Percentiles rank a stretch among this genome's conserved stretches.
Evolutionary conservation across 2,329 filamentous ascomycete species (phyloP).

Genomic region (Furcasterigmium furcatum): DNA sequence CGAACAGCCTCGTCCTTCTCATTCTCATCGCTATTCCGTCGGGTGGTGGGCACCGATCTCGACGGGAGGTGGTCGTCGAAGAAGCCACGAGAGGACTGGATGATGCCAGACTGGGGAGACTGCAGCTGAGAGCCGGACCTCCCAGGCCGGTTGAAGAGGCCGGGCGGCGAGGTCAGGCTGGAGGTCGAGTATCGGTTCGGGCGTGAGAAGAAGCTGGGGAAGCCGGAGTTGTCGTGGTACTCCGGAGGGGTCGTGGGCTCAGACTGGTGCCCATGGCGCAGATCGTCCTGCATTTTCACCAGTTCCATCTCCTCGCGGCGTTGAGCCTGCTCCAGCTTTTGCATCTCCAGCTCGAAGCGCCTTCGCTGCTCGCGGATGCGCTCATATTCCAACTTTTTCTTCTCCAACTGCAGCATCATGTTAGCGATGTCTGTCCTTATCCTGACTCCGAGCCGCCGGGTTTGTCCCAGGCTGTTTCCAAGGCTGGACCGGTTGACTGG

Average conservation of each 20-base stretch:
- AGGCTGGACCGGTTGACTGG: not conserved
- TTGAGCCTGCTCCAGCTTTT: constrained; percentile 81
- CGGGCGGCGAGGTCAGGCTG: constrained; percentile 78
- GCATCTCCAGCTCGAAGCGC: constrained; percentile 89
- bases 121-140: constrained; percentile 77
- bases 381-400: constrained; percentile 91
- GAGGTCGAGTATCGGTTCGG: constrained; percentile 88
- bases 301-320: constrained; percentile 80
- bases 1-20: constrained; percentile 76
- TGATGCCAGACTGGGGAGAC: constrained; percentile 67
- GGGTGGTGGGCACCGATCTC: constrained; percentile 80
- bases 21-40: constrained; percentile 88
- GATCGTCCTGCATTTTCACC: constrained; percentile 78
- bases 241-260: constrained; percentile 97
- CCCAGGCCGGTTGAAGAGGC: constrained; percentile 68
- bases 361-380: constrained; percentile 84
- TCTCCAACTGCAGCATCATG: constrained; percentile 69
- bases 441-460: too few species aligned
- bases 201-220: constrained; percentile 76
- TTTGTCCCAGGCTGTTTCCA: not conserved
- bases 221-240: constrained; percentile 73
- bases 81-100: constrained; percentile 51
- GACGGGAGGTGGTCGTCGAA: constrained; percentile 69
- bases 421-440: constrained; percentile 27
- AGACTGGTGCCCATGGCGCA: constrained; percentile 75